Evolutionary conservation across 208 protist genomes (phyloP).

Genomic region (Trypanosoma grayi): DNA sequence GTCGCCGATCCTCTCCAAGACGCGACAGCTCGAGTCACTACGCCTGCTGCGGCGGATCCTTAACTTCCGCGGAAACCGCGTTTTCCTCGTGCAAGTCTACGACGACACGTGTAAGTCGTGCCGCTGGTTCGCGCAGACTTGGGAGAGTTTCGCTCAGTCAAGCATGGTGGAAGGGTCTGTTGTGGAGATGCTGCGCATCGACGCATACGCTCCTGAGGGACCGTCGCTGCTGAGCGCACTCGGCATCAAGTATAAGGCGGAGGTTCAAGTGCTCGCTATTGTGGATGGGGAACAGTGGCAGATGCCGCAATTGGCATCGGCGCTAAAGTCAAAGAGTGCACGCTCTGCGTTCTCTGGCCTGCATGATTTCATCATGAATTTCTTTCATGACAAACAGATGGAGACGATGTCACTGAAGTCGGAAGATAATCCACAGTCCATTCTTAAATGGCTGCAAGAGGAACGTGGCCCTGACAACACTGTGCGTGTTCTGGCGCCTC

Average conservation of each 20-base stretch:
- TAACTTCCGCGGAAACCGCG: constrained; percentile 56
- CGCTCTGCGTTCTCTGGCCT: constrained; percentile 35
- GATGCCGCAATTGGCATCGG: constrained; percentile 38
- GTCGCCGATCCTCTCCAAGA: constrained; percentile 79
- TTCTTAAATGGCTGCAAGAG: constrained; percentile 56
- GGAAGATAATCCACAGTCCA: constrained; percentile 22
- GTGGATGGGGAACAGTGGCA: constrained; percentile 69
- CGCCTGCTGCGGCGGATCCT: constrained; percentile 43
- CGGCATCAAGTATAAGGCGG: constrained; percentile 17
- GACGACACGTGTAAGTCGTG: constrained; percentile 61
- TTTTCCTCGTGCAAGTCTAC: constrained; percentile 80
- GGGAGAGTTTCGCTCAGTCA: constrained; percentile 71
- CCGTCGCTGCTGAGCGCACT: constrained; percentile 38
- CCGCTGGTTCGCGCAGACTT: constrained; percentile 50
- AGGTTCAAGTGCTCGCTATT: constrained; percentile 45
- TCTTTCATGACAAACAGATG: constrained; percentile 57
- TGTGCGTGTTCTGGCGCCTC: constrained; percentile 27
- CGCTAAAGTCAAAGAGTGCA: constrained; percentile 34
- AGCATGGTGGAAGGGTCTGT: constrained; percentile 51
- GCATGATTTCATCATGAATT: constrained; percentile 72
- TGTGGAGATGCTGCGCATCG: constrained; percentile 82
- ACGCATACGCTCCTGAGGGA: constrained; percentile 53
- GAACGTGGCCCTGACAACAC: constrained; percentile 27
- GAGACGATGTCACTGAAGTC: constrained; percentile 31
- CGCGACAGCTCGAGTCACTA: constrained; percentile 42